A percentile compares a stretch with the other conserved stretches of the same genome.
Conservation (phyloP, 306 rosid species). For the Delonix regia region DNA sequence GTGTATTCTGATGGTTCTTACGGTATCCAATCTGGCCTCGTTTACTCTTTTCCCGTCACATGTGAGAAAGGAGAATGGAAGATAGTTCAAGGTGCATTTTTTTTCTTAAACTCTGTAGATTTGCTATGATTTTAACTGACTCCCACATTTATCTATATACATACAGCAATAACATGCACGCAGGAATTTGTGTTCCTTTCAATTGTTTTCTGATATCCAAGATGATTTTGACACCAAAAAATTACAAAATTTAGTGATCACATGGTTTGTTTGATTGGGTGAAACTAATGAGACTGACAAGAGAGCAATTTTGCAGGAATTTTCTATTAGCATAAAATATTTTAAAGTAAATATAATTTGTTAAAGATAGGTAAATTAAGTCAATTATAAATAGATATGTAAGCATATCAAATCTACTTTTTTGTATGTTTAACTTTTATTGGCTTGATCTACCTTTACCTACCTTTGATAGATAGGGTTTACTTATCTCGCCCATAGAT, state of each 20-base stretch:
- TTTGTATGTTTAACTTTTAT: too few species aligned
- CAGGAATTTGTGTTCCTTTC: neutral
- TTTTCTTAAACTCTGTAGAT: neutral
- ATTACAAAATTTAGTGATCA: neutral
- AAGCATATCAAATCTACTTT: neutral
- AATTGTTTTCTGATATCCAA: neutral
- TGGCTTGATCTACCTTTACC: neutral
- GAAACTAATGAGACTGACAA: neutral
- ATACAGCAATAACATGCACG: neutral
- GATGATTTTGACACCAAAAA: neutral
- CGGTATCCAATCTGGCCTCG: constrained; percentile 69
- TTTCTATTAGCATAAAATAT: neutral
- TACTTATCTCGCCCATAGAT: too few species aligned
- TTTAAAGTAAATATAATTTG: neutral
- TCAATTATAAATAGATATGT: neutral
- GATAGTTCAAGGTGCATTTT: constrained; percentile 68
- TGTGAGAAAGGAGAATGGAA: constrained; percentile 93
- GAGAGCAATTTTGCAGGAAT: neutral
- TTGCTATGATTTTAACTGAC: neutral
- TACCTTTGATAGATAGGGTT: neutral
- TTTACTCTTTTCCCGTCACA: constrained; percentile 91
- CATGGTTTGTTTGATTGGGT: neutral
- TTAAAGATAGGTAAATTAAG: neutral
- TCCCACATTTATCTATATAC: too few species aligned
- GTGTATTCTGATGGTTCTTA: constrained; percentile 93